These are phyloP conservation scores for Phytophthora sansomeana DNA, from an alignment of 352 stramenopile genomes.

Conservation along the genomic window DNA sequence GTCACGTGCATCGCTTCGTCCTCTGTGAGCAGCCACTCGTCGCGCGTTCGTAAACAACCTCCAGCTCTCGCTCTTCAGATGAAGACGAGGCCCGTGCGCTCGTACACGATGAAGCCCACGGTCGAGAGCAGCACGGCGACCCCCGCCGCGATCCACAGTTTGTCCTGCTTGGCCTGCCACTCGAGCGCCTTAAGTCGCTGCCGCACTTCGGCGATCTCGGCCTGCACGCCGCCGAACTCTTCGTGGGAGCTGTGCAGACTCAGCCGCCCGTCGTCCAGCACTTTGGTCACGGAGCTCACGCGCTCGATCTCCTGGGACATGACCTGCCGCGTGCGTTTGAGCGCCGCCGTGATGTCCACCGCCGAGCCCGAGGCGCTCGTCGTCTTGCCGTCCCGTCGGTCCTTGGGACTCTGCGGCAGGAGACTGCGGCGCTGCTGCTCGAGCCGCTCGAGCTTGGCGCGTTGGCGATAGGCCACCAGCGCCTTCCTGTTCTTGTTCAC, in stretches of 20 bases:
- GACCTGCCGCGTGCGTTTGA: slow-evolving; percentile 71
- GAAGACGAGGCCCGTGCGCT: slow-evolving; percentile 74
- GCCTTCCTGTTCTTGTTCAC: slow-evolving; percentile 59
- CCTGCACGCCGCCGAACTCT: slow-evolving; percentile 65
- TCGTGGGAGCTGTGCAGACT: slow-evolving; percentile 70
- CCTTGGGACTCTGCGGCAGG: slow-evolving; percentile 39
- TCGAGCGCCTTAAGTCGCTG: slow-evolving; percentile 67
- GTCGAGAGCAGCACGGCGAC: slow-evolving; percentile 67
- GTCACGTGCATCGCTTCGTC: too few species aligned
- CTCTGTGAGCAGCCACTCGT: too few species aligned
- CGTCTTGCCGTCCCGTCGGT: slow-evolving; percentile 7
- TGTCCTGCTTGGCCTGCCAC: slow-evolving; percentile 82
- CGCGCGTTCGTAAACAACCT: too few species aligned
- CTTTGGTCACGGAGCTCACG: slow-evolving; percentile 66
- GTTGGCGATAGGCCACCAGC: slow-evolving; percentile 68
- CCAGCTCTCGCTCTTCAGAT: slow-evolving; percentile 41
- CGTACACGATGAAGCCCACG: slow-evolving; percentile 78
- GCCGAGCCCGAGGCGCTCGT: slow-evolving; percentile 39
- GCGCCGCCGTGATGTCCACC: slow-evolving; percentile 64
- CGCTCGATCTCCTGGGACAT: slow-evolving; percentile 82
- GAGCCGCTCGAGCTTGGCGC: slow-evolving; percentile 64
- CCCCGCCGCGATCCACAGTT: slow-evolving; percentile 81
- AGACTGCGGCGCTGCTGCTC: slow-evolving; percentile 60
- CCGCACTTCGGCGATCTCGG: slow-evolving; percentile 63
- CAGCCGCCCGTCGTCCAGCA: slow-evolving; percentile 68